Conservation (phyloP, 495 filamentous ascomycete species). For the Platismatia glauca region DNA sequence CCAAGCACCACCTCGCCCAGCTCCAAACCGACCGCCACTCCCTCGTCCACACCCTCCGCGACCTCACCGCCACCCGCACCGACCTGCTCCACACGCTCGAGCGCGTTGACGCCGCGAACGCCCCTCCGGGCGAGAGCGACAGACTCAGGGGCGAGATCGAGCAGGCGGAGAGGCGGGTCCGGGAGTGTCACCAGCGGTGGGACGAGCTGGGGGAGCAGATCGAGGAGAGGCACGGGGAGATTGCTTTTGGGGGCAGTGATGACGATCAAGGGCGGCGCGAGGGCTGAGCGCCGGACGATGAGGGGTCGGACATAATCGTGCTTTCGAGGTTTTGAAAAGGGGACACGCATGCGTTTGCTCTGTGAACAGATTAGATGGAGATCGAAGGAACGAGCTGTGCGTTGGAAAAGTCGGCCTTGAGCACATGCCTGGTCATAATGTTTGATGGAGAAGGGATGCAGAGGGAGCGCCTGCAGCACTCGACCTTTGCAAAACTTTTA, state of each 20-base stretch:
- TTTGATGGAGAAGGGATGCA: not conserved
- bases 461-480: not conserved
- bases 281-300: not conserved
- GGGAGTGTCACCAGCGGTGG: not conserved
- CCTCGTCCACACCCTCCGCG: not conserved
- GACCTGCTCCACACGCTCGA: not conserved
- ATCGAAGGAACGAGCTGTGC: not conserved
- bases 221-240: not conserved
- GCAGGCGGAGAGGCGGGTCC: not conserved
- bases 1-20: not conserved
- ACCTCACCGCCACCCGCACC: not conserved
- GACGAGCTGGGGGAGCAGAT: not conserved
- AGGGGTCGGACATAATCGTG: not conserved
- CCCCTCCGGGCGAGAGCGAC: not conserved
- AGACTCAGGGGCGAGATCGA: not conserved
- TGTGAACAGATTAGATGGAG: not conserved
- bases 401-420: not conserved
- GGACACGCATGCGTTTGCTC: not conserved
- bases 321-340: not conserved
- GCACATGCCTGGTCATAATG: not conserved
- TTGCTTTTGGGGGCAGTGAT: not conserved
- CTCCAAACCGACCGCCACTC: not conserved
- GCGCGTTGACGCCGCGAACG: not conserved
- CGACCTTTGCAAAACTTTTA: not conserved
- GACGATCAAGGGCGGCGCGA: not conserved